Evolutionary conservation across 768 basidiomycete genomes (phyloP).

Genomic region (Amanita inopinata): DNA sequence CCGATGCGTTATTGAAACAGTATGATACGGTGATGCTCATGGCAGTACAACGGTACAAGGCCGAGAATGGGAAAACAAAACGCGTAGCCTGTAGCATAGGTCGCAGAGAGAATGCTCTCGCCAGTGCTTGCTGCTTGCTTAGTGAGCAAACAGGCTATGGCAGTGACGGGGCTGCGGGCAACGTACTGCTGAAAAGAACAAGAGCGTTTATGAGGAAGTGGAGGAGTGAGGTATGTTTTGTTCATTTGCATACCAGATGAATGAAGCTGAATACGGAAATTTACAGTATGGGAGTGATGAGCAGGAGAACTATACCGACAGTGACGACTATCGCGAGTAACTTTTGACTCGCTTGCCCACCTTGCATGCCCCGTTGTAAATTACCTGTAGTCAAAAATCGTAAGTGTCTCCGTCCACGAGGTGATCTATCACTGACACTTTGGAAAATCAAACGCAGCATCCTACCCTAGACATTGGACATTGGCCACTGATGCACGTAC

Average conservation of each 20-base stretch:
- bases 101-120: slow-evolving; percentile 27
- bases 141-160: slow-evolving; percentile 40
- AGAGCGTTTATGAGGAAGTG: slow-evolving; percentile 29
- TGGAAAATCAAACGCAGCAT: background rate
- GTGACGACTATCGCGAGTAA: slow-evolving; percentile 2
- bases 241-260: background rate
- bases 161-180: slow-evolving; percentile 29
- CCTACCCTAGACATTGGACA: no score
- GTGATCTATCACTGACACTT: background rate
- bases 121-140: slow-evolving; percentile 31
- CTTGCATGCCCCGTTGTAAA: no score
- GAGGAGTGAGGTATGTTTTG: slow-evolving; percentile 27
- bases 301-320: slow-evolving; percentile 4
- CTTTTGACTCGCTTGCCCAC: background rate
- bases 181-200: slow-evolving; percentile 27
- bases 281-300: background rate
- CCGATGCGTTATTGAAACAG: slow-evolving; percentile 23
- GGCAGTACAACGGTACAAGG: slow-evolving; percentile 29
- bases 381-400: no score
- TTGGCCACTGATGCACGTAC: no score
- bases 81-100: slow-evolving; percentile 25
- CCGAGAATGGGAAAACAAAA: slow-evolving; percentile 26
- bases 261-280: background rate
- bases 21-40: slow-evolving; percentile 29
- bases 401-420: no score